Conservation (phyloP, 2,329 filamentous ascomycete genomes). For the Penicillium sp. region DNA sequence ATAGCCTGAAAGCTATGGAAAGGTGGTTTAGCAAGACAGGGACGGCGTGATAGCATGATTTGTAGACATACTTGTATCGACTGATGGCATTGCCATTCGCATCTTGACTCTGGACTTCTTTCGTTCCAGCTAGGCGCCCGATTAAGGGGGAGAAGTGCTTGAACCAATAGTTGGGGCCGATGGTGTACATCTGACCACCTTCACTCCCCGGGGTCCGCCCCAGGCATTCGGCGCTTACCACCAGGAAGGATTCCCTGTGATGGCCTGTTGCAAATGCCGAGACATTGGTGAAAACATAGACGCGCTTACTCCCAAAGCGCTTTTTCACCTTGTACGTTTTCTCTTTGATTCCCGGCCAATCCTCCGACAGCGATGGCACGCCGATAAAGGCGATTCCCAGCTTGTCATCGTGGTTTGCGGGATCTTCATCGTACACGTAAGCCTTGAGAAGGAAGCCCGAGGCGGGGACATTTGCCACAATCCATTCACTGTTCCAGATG, state of each 20-base stretch:
- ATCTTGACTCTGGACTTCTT: constrained; percentile 54
- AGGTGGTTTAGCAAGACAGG: too few relatives aligned
- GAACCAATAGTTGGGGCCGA: constrained; percentile 70
- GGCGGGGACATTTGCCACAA: constrained; percentile 77
- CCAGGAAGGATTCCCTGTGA: constrained; percentile 61
- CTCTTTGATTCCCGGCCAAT: constrained; percentile 63
- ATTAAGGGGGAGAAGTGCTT: constrained; percentile 87
- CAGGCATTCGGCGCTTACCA: constrained; percentile 70
- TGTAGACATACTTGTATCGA: constrained; percentile 71
- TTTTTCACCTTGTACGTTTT: constrained; percentile 69
- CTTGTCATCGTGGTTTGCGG: constrained; percentile 75
- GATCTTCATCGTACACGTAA: constrained; percentile 84
- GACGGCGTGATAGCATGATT: too few relatives aligned
- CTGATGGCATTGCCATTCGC: constrained; percentile 52
- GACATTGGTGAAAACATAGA: constrained; percentile 67
- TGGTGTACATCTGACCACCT: constrained; percentile 66
- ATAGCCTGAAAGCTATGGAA: constrained; percentile 91
- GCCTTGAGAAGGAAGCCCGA: constrained; percentile 80
- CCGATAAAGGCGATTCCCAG: constrained; percentile 77
- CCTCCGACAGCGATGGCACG: constrained; percentile 54
- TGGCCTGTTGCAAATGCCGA: constrained; percentile 57
- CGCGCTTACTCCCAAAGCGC: constrained; percentile 73
- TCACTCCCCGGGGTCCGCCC: constrained; percentile 63
- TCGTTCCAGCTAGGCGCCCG: constrained; percentile 69
- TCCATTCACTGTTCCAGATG: constrained; percentile 77